Conservation (phyloP, 148 eudicot genomes). For the Nepenthes gracilis region DNA sequence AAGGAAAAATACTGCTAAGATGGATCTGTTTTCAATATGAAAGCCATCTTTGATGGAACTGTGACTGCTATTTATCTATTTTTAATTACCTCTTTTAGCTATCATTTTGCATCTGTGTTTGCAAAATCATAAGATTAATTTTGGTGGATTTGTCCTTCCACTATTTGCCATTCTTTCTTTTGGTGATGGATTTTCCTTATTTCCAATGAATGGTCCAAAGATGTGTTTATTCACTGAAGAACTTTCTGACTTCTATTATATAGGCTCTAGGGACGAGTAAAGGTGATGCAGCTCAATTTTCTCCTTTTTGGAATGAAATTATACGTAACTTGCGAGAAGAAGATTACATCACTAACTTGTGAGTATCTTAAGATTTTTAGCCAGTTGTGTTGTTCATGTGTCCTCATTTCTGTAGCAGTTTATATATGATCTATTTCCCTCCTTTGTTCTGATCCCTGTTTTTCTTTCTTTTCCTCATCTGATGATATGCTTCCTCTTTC, state of each 20-base stretch:
- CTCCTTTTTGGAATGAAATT: conserved; percentile 99
- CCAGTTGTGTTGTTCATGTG: conserved; percentile 1
- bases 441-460: no score
- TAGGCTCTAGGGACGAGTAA: conserved; percentile 62
- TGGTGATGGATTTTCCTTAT: neutral
- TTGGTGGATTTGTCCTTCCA: neutral
- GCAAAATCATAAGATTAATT: no score
- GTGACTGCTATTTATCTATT: no score
- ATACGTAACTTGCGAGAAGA: conserved; percentile 82
- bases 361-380: conserved; percentile 16
- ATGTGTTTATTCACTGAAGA: neutral
- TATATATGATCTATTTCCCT: neutral
- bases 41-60: no score
- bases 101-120: no score
- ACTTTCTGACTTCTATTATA: conserved; percentile 5
- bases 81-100: no score
- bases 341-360: conserved; percentile 70
- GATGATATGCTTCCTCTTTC: neutral
- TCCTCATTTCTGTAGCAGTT: neutral
- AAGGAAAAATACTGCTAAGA: no score
- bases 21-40: no score
- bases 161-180: neutral
- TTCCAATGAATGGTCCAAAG: no score
- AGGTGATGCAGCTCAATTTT: conserved; percentile 71
- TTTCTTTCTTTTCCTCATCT: no score